These are phyloP conservation scores for Syzygium oleosum DNA, from an alignment of 345 rosid genomes.

Conservation along the genomic window DNA sequence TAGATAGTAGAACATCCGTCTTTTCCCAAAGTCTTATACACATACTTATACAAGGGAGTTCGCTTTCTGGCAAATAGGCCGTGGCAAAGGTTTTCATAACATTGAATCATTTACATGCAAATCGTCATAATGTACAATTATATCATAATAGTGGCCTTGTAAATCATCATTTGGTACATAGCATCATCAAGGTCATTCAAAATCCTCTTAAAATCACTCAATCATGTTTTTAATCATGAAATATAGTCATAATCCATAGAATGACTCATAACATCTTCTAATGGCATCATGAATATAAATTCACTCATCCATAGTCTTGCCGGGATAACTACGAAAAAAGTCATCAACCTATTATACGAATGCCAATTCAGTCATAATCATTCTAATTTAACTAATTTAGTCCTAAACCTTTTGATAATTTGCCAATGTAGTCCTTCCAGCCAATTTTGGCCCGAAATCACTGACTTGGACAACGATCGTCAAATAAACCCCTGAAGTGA, in stretches of 20 bases:
- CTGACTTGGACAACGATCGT: background rate
- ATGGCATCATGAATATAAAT: background rate
- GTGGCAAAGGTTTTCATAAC: background rate
- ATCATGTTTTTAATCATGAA: background rate
- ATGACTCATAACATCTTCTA: background rate
- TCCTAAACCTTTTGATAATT: background rate
- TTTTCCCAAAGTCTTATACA: background rate
- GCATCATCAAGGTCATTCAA: background rate
- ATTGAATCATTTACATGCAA: background rate
- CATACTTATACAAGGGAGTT: background rate
- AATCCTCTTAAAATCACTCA: background rate
- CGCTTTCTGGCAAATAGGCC: background rate
- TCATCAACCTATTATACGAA: background rate
- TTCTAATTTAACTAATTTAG: too few species aligned
- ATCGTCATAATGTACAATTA: background rate
- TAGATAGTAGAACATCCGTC: rapidly evolving
- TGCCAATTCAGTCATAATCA: background rate
- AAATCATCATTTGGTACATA: background rate
- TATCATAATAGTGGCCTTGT: background rate
- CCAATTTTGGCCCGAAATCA: background rate
- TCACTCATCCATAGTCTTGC: background rate
- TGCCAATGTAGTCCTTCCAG: too few species aligned
- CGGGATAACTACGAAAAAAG: background rate
- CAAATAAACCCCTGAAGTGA: background rate
- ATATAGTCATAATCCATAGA: background rate